Evolutionary conservation across 1,284 basidiomycete genomes (phyloP), one percentile per base, ranked within the genome.

Genomic region (Earliella scabrosa): DNA sequence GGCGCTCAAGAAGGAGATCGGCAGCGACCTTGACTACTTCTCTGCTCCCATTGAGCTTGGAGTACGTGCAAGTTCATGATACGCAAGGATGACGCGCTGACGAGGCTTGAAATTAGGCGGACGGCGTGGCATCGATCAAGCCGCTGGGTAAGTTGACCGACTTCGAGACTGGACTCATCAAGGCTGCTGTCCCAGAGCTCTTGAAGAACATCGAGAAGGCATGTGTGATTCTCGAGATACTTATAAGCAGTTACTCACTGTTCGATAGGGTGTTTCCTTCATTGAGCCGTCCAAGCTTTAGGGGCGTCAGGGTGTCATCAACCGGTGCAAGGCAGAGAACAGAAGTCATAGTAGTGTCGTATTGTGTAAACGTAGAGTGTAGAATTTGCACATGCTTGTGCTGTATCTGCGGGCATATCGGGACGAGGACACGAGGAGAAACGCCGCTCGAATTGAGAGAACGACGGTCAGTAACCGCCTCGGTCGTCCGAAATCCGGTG

Each of bases 31-130:
- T 43, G 86, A 88, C 54, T 96, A 85, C 80, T 97, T 97, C 81
- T 91, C 92, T 26, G 83, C 87, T 38, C 87, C 83, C 52, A 82
- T 97, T 59, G 90, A 93, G 75, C 87, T 97, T 59, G 93, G 94
- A 62, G 90, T 92, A 72, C 53, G 88, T 73, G 13, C 5, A 4
- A 5, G 9, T 55, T 54, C 13, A 59, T 34, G n/a, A 18, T 14
- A n/a, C n/a, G n/a, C n/a, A n/a, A n/a, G n/a, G n/a, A n/a, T n/a
- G n/a, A n/a, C n/a, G n/a, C n/a, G n/a, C n/a, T n/a, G n/a, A n/a
- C n/a, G n/a, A n/a, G n/a, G n/a, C n/a, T n/a, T n/a, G n/a, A n/a
- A n/a, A n/a, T n/a, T 60, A 93, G 90, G 73, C 82, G 54, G 83
- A 88, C 59, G 95, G 95, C 73, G 90, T 97, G 56, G 81, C 81